Conservation (phyloP, 2,329 filamentous ascomycete genomes). For the Grosmannia serpens region DNA sequence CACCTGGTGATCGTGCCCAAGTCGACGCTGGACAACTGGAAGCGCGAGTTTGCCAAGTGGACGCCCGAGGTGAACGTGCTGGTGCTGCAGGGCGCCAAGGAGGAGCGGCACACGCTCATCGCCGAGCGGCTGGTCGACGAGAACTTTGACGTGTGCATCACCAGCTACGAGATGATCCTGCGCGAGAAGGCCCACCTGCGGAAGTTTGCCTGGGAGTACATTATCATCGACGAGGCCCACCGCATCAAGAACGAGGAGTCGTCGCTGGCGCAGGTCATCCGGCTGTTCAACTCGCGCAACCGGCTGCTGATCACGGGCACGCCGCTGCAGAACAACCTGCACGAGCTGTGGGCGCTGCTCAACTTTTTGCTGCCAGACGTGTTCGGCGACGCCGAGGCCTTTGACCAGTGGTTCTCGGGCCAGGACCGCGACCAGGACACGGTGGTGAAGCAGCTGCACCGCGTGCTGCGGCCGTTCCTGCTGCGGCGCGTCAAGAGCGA, state of each 20-base stretch:
- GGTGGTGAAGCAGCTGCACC: slow-evolving; percentile 90
- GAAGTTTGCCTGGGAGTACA: slow-evolving; percentile 99
- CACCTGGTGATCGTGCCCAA: slow-evolving; percentile 91
- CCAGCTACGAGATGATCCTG: slow-evolving; percentile 97
- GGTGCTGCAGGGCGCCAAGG: slow-evolving; percentile 88
- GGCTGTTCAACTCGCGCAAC: slow-evolving; percentile 90
- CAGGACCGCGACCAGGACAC: slow-evolving; percentile 87
- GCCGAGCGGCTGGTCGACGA: slow-evolving; percentile 85
- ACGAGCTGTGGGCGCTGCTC: slow-evolving; percentile 93
- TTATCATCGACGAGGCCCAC: slow-evolving; percentile 96
- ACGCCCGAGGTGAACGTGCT: slow-evolving; percentile 92
- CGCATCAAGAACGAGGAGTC: slow-evolving; percentile 99
- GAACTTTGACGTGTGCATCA: slow-evolving; percentile 96
- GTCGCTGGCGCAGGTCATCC: slow-evolving; percentile 89
- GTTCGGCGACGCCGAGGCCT: slow-evolving; percentile 91
- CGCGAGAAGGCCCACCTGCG: slow-evolving; percentile 89
- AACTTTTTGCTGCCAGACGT: slow-evolving; percentile 98
- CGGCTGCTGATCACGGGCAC: slow-evolving; percentile 93
- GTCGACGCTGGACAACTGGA: slow-evolving; percentile 97
- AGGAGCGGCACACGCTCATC: slow-evolving; percentile 80
- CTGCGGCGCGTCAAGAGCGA: slow-evolving; percentile 94
- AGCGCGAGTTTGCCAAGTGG: slow-evolving; percentile 86
- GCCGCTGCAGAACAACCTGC: slow-evolving; percentile 92
- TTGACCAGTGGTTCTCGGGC: slow-evolving; percentile 94
- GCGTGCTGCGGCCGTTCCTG: slow-evolving; percentile 84